Evolutionary conservation across 805 yeast species (phyloP), one percentile per base, ranked within the genome.

Genomic region (Nakazawaea siamensis): DNA sequence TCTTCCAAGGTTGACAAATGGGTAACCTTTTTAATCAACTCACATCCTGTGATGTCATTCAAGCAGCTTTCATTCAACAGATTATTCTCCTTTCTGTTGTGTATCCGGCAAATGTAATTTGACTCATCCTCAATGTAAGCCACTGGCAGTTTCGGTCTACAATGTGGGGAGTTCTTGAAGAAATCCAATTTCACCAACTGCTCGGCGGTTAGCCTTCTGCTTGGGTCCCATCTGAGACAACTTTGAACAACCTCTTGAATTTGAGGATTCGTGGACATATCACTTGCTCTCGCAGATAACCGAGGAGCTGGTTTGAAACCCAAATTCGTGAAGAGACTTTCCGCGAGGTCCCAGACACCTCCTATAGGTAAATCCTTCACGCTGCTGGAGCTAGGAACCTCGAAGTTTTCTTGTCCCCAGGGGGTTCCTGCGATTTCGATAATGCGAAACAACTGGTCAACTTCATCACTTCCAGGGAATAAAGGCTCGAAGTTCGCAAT

Each of bases 201-300:
- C 1, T 62, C 61, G 2, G 70, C 80, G 25, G 69, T 66, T 0
- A 73, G 68, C 44, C 94, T 65, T n/a, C 55, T 50, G n/a, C 56
- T 54, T 2, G 95, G 94, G 55, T 85, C 78, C 95, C 96, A 87
- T 33, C 67, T 59, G 23, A 87, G 60, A 46, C 88, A 81, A 1
- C 55, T 46, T 41, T 53, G 55, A 7, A 66, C 68, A 40, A 58
- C 58, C 35, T 55, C 65, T 45, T 49, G 71, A 48, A 55, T 67
- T 49, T 52, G 66, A 46, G 38, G 54, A 39, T 68, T 57, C 7
- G 68, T 62, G 5, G 78, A 50, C 8, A 79, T 42, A 4, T 62
- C 54, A 12, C 64, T 58, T 9, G 78, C 57, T 8, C 59, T 58
- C 3, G 62, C 44, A 1, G 88, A 86, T 24, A 57, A 60, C n/a